A percentile compares a stretch with the other conserved stretches of the same genome.
phyloP scores from a whole-genome alignment of 2,329 filamentous ascomycete genomes.

The Botrytis aclada region DNA sequence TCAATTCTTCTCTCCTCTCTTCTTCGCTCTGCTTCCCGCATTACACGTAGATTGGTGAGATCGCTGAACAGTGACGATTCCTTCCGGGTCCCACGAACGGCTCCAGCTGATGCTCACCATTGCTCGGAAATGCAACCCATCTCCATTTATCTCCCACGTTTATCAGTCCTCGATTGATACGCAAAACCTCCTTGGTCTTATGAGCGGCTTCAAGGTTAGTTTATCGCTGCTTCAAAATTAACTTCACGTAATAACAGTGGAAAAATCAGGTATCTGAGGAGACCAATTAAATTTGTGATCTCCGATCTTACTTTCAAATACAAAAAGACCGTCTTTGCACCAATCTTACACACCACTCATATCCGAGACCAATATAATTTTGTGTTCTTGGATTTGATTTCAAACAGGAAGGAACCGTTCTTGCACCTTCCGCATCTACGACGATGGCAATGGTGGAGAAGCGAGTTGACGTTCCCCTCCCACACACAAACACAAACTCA shows the following conservation, averaged over 20 bases:
- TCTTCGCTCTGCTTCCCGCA: too few relatives aligned
- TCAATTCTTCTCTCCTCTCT: too few relatives aligned
- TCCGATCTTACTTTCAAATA: not conserved
- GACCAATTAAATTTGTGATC: not conserved
- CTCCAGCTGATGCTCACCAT: not conserved
- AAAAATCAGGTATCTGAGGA: not conserved
- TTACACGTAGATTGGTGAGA: not conserved
- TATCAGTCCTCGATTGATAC: too few relatives aligned
- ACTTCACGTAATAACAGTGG: not conserved
- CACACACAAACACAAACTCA: too few relatives aligned
- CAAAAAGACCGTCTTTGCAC: not conserved
- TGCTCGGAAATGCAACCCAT: not conserved
- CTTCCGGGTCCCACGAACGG: not conserved
- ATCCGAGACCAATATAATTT: not conserved
- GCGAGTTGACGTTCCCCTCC: too few relatives aligned
- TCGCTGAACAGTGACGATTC: not conserved
- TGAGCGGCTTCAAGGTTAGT: too few relatives aligned
- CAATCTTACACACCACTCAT: not conserved
- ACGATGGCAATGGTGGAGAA: too few relatives aligned
- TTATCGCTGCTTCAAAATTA: too few relatives aligned
- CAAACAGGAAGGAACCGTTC: not conserved
- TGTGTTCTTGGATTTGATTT: not conserved
- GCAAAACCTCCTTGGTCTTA: too few relatives aligned
- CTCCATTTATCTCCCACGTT: too few relatives aligned
- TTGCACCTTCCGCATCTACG: too few relatives aligned